Base-by-base conservation (phyloP, 1,139 yeast genomes). In the Magnusiomyces fungicola region DNA sequence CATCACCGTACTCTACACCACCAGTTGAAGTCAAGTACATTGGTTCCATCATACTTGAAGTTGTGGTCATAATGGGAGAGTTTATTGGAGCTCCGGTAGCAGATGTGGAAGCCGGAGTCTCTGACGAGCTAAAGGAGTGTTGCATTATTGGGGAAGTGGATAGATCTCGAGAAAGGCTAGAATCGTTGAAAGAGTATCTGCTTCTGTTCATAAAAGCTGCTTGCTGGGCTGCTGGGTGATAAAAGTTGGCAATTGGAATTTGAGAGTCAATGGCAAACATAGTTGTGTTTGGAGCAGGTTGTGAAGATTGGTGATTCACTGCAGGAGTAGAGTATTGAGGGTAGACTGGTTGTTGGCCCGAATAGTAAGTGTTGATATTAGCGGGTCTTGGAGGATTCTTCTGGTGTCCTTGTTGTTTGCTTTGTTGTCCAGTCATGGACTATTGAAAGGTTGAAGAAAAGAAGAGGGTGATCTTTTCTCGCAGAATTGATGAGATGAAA, bases 11-110 rank as follows among this genome's bases (percentile, higher is more conserved):
- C 14, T 38, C 42, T 3, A 29, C 19, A 7, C 29, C 29, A 5
- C 25, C n/a, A 9, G 27, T 38, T 10, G 42, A 12, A 9, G 42
- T 23, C 30, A 38, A 21, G 14, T 32, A 29, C 14, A 32, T 21
- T 25, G 45, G 45, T 3, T 32, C 45, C 39, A 32, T 19, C 19
- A 18, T 25, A 12, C 22, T 27, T 10, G 43, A 12, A 9, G 30
- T 10, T 12, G 43, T 14, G 6, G 43, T 9, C 6, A 39, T 22
- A 12, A 34, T 25, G n/a, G 47, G 44, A 44, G 43, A 43, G 21
- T 3, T 33, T 16, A 45, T 34, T 39, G 34, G 19, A 6, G 32
- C 3, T 5, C 27, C 37, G 14, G 16, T 27, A 9, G 32, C 9
- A 27, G 14, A 9, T 9, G 9, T 27, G 14, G n/a, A n/a, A n/a